phyloP scores from a whole-genome alignment of 345 rosid species.

The Moringa oleifera region DNA sequence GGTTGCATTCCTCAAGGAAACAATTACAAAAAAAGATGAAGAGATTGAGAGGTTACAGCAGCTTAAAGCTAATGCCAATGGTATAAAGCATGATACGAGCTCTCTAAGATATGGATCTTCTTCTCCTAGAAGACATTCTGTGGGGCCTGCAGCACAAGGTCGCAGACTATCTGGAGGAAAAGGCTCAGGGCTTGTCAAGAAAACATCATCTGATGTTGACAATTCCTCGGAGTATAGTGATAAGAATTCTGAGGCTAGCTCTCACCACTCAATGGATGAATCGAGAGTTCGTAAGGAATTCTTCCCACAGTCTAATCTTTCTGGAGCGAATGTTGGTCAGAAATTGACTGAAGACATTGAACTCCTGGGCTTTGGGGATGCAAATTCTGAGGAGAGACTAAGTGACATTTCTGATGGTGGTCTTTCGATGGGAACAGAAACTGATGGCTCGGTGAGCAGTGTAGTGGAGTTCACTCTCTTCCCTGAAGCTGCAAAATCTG shows the following conservation, averaged over 20 bases:
- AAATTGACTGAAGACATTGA: constrained; percentile 54
- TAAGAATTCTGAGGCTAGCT: constrained; percentile 66
- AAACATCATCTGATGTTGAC: constrained; percentile 55
- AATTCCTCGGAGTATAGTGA: constrained; percentile 56
- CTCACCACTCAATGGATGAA: constrained; percentile 53
- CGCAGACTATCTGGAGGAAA: constrained; percentile 31
- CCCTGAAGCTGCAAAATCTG: constrained; percentile 51
- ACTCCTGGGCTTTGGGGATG: constrained; percentile 70
- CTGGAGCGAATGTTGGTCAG: constrained; percentile 25
- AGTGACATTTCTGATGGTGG: constrained; percentile 90
- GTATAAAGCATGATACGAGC: constrained; percentile 38
- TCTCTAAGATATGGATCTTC: constrained; percentile 46
- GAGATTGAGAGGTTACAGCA: constrained; percentile 65
- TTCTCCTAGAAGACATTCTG: constrained; percentile 66
- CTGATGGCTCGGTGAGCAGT: constrained; percentile 72
- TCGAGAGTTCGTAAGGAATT: constrained; percentile 27
- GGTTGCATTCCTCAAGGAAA: constrained; percentile 76
- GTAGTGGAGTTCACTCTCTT: constrained; percentile 71
- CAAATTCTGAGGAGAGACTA: constrained; percentile 72
- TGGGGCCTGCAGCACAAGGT: constrained; percentile 37
- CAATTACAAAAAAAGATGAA: constrained; percentile 65
- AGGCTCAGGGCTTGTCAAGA: constrained; percentile 34
- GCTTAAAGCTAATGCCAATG: constrained; percentile 37
- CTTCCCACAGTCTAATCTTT: constrained; percentile 34
- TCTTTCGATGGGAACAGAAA: constrained; percentile 92